Percentiles rank a stretch among this genome's conserved stretches.
Conservation (phyloP, 2,329 filamentous ascomycete species). For the Colletotrichum plurivorum region DNA sequence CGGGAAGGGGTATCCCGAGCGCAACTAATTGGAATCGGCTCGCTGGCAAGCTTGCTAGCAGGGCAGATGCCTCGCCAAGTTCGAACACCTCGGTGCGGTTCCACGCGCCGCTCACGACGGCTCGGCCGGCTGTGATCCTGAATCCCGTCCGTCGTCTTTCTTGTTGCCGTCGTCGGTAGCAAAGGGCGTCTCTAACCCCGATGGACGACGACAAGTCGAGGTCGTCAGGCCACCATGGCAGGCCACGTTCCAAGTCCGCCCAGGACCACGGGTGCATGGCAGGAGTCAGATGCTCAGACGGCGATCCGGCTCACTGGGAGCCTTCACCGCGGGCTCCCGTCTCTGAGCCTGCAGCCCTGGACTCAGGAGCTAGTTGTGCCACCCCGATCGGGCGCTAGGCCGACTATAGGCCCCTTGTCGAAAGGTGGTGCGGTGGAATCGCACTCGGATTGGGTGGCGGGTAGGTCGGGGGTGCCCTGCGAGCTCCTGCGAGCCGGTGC, state of each 20-base stretch:
- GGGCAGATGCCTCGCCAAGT: constrained; percentile 14
- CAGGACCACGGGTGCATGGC: not conserved
- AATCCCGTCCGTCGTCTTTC: not conserved
- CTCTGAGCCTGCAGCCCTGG: not conserved
- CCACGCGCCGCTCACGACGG: not conserved
- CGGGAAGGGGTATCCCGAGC: constrained; percentile 32
- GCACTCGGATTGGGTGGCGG: constrained; percentile 29
- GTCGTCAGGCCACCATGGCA: constrained; percentile 14
- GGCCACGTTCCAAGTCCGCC: not conserved
- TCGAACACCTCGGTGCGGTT: not conserved
- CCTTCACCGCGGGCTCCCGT: constrained; percentile 4
- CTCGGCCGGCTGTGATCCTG: not conserved
- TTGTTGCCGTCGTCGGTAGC: not conserved
- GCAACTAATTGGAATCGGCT: not conserved
- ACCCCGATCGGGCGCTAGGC: constrained; percentile 24
- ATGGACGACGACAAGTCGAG: not conserved
- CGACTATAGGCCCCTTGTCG: constrained; percentile 18
- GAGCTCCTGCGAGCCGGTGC: constrained; percentile 1
- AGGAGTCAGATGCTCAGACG: constrained; percentile 31
- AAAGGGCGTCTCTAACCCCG: not conserved
- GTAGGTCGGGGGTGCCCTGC: constrained; percentile 23
- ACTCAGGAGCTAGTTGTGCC: constrained; percentile 5
- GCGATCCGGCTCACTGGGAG: constrained; percentile 26
- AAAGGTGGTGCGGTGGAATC: not conserved
- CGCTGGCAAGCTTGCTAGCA: constrained; percentile 3